Conservation (phyloP, 805 yeast species). For the Starmerella bacillaris region DNA sequence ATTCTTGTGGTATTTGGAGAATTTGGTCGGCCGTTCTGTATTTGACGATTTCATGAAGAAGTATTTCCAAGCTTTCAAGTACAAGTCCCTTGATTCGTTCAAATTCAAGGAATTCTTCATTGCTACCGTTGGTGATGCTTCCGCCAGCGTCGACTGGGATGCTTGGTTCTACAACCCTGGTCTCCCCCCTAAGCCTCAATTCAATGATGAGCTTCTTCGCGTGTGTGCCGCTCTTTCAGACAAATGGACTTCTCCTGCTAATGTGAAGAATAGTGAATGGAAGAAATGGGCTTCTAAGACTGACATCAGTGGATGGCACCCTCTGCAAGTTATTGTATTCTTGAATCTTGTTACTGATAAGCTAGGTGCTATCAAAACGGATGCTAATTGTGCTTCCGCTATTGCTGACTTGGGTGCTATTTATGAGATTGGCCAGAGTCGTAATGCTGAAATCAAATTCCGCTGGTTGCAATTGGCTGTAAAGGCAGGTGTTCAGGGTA, state of each 20-base stretch:
- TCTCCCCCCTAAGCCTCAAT: slow-evolving; percentile 71
- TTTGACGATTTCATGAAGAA: slow-evolving; percentile 68
- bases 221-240: slow-evolving; percentile 48
- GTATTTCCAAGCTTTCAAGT: slow-evolving; percentile 54
- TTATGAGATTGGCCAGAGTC: slow-evolving; percentile 34
- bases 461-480: slow-evolving; percentile 60
- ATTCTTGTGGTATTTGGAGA: slow-evolving; percentile 57
- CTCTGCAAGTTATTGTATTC: slow-evolving; percentile 67
- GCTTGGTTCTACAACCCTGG: slow-evolving; percentile 70
- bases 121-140: slow-evolving; percentile 35
- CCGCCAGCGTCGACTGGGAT: slow-evolving; percentile 73
- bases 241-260: slow-evolving; percentile 38
- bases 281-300: slow-evolving; percentile 25
- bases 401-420: slow-evolving; percentile 24
- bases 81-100: slow-evolving; percentile 59
- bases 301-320: slow-evolving; percentile 42
- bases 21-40: slow-evolving; percentile 35
- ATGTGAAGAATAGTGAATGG: slow-evolving; percentile 10
- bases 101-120: slow-evolving; percentile 62
- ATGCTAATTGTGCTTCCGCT: slow-evolving; percentile 22
- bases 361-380: slow-evolving; percentile 1
- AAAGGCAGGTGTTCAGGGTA: slow-evolving; percentile 29
- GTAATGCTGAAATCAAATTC: slow-evolving; percentile 66
- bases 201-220: slow-evolving; percentile 63
- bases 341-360: slow-evolving; percentile 41